Percentiles rank a stretch among this genome's conserved stretches.
Evolutionary conservation across 495 filamentous ascomycete species (phyloP).

Genomic region (Rhypophila decipiens): DNA sequence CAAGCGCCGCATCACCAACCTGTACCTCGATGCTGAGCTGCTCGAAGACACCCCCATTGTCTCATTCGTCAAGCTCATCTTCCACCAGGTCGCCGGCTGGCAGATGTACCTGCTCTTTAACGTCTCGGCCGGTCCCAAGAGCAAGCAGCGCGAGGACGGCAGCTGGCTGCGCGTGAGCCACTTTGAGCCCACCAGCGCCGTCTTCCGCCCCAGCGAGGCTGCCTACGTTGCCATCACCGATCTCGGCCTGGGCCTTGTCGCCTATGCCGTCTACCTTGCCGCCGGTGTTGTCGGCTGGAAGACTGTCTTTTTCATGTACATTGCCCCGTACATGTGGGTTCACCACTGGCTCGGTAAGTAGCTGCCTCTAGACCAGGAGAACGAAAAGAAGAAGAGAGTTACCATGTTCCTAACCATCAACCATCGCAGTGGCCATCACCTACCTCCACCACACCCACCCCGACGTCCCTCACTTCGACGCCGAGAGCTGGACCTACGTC

Average conservation of each 20-base stretch:
- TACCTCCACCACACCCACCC: conserved; percentile 89
- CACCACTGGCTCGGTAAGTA: conserved; percentile 87
- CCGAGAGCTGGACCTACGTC: conserved; percentile 72
- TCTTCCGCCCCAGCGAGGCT: conserved; percentile 86
- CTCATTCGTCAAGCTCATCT: conserved; percentile 62
- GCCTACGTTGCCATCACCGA: conserved; percentile 80
- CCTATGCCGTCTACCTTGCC: conserved; percentile 45
- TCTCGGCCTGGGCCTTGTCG: conserved; percentile 61
- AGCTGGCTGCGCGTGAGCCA: conserved; percentile 80
- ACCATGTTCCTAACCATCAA: conserved; percentile 16
- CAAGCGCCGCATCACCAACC: conserved; percentile 50
- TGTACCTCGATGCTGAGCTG: conserved; percentile 64
- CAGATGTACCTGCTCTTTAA: conserved; percentile 78
- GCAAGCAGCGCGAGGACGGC: conserved; percentile 75
- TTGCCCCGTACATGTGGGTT: conserved; percentile 91
- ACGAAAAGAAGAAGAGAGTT: not conserved
- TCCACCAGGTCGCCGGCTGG: conserved; percentile 88
- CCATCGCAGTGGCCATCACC: conserved; percentile 66
- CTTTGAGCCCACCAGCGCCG: conserved; percentile 78
- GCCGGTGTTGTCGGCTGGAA: conserved; percentile 69
- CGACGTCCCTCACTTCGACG: conserved; percentile 70
- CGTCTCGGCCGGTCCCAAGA: conserved; percentile 84
- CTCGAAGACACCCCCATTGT: conserved; percentile 88
- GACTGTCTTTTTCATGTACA: conserved; percentile 86
- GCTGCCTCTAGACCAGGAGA: too few relatives aligned